These are phyloP conservation scores for Cyclotella sp. DNA, from an alignment of 108 stramenopile species.

Conservation along the genomic window DNA sequence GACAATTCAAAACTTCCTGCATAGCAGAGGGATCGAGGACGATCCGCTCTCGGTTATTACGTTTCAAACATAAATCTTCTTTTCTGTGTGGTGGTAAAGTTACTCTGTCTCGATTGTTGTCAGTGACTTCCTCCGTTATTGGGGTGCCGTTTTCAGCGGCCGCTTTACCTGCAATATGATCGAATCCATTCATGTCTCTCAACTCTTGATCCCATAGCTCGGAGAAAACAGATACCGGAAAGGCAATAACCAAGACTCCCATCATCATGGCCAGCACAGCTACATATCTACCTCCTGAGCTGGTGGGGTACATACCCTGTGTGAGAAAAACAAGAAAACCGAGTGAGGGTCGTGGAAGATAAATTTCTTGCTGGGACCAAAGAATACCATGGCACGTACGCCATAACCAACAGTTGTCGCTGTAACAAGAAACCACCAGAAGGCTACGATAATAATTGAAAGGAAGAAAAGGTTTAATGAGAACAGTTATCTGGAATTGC, in stretches of 20 bases:
- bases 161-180: constrained; percentile 6
- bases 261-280: constrained; percentile 66
- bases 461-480: neutral
- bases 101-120: neutral
- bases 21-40: neutral
- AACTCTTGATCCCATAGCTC: constrained; percentile 76
- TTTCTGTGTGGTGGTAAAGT: neutral
- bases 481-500: neutral
- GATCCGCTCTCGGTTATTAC: neutral
- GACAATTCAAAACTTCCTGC: neutral
- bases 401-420: constrained; percentile 55
- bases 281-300: constrained; percentile 54
- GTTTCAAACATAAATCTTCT: neutral
- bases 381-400: neutral
- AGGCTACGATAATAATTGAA: constrained; percentile 28
- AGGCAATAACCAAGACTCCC: constrained; percentile 79
- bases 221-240: constrained; percentile 80
- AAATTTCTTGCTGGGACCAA: neutral
- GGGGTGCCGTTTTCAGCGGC: neutral
- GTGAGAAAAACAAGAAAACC: constrained; percentile 57
- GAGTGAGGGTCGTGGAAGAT: neutral
- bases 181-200: constrained; percentile 8
- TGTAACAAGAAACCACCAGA: constrained; percentile 86
- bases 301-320: constrained; percentile 61
- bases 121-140: neutral